phyloP scores from a whole-genome alignment of 331 rosid genomes.

The Acacia pycnantha region DNA sequence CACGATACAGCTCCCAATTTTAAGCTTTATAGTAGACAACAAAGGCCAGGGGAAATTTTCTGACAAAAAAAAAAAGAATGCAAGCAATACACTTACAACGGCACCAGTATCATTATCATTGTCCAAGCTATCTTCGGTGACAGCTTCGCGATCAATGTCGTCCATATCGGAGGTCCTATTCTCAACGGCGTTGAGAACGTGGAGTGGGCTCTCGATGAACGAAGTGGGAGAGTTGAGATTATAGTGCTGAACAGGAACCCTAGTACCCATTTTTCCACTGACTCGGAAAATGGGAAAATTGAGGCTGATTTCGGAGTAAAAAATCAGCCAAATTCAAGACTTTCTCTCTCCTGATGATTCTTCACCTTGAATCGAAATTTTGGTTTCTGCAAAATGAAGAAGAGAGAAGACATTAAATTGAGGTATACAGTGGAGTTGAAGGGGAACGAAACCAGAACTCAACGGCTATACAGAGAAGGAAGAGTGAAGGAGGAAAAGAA shows the following conservation, averaged over 20 bases:
- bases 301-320: background rate
- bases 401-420: slow-evolving; percentile 19
- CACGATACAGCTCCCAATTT: background rate
- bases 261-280: slow-evolving; percentile 53
- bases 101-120: slow-evolving; percentile 52
- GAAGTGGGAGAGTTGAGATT: slow-evolving; percentile 76
- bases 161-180: slow-evolving; percentile 53
- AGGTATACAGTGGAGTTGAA: background rate
- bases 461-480: slow-evolving; percentile 44
- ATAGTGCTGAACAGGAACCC: slow-evolving; percentile 95
- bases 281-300: slow-evolving; percentile 7
- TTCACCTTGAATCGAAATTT: background rate
- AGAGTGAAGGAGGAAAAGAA: background rate
- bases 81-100: slow-evolving; percentile 47
- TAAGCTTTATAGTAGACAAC: background rate
- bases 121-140: slow-evolving; percentile 50
- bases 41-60: background rate
- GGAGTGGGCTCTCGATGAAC: slow-evolving; percentile 78
- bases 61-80: background rate
- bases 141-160: slow-evolving; percentile 51
- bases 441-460: background rate
- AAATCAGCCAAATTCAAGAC: slow-evolving; percentile 19
- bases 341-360: background rate
- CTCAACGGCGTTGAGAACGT: slow-evolving; percentile 76
- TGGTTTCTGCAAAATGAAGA: slow-evolving; percentile 13